Evolutionary conservation across 2,329 filamentous ascomycete species (phyloP), one percentile per base, ranked within the genome.

Genomic region (Aspergillus aculeatus): DNA sequence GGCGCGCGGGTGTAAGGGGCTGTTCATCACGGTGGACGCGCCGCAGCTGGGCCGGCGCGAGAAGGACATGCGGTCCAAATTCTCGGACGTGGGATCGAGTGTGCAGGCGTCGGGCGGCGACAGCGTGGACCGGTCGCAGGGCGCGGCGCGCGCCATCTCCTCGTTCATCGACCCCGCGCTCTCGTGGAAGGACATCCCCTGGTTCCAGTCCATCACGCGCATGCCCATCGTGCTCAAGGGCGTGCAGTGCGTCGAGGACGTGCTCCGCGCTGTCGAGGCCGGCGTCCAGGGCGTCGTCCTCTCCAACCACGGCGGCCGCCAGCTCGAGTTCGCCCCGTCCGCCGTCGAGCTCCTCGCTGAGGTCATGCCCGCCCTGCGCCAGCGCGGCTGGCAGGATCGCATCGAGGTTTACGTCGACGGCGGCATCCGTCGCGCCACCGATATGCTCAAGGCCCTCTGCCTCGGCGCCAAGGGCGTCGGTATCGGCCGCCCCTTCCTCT

Each of bases 11-110:
- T 98, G 95, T 83, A 95, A 91, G 78, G 95, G 89, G 10, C 86
- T 99, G 19, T 99, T 99, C 82, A 97, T 99, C 80, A 99, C 95
- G 2, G 95, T 99, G 57, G 95, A 99, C 75, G 95, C 95, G 55
- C 95, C 95, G 5, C 94, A 98, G 77, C 87, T 99, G 23, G 95
- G 95, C 47, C 88, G 95, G 44, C 85, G 95, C 66, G 95, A 99
- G 77, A 99, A 98, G 81, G 95, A 98, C 75, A 98, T 98, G 95
- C 90, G 95, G 44, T 86, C 85, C 66, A 98, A 98, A 77, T 96
- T 96, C 73, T 86, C 86, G 41, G 94, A 96, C 68, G 84, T 85
- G 14, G 94, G 93, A 9, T 90, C 89, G 29, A 90, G 87, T 71
- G 91, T 98, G 14, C 95, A 98, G 77, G 78, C 77, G 59, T 81